phyloP scores from a whole-genome alignment of 495 filamentous ascomycete genomes.

The Parathielavia hyrcaniae region DNA sequence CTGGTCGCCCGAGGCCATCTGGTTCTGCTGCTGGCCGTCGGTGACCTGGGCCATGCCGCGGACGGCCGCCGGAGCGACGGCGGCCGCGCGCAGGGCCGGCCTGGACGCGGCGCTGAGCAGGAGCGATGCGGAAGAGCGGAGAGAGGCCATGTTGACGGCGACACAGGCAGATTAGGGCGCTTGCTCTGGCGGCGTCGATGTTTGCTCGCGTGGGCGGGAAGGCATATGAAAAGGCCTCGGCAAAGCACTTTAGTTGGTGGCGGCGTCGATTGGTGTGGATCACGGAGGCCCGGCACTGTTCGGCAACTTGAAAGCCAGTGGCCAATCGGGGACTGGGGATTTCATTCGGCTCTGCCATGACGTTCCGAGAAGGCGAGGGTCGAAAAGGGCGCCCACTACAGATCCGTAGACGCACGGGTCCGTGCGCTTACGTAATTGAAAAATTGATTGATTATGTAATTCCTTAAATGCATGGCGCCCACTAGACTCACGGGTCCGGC shows the following conservation, averaged over 20 bases:
- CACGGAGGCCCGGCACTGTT: background rate
- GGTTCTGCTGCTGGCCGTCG: constrained; percentile 37
- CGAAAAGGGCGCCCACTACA: too few species aligned
- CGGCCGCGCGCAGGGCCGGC: constrained; percentile 45
- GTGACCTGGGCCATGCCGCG: constrained; percentile 44
- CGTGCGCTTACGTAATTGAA: too few species aligned
- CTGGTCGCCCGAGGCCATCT: constrained; percentile 47
- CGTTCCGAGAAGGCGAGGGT: too few species aligned
- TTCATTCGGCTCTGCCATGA: background rate
- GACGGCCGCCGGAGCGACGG: constrained; percentile 32
- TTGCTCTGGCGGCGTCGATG: constrained; percentile 12
- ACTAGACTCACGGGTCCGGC: too few species aligned
- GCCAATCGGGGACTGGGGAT: background rate
- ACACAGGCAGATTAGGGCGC: constrained; percentile 16
- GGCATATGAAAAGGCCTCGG: constrained; percentile 21
- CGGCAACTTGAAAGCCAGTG: background rate
- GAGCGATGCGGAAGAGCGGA: constrained; percentile 61
- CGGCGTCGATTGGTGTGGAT: constrained; percentile 21
- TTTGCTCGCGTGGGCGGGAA: constrained; percentile 6
- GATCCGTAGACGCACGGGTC: too few species aligned
- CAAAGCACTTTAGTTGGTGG: constrained; percentile 17
- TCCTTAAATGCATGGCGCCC: too few species aligned
- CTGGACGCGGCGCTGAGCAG: constrained; percentile 49
- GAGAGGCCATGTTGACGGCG: constrained; percentile 60
- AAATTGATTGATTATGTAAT: too few species aligned